Evolutionary conservation across 441 rosid species (phyloP).

Genomic region (Theobroma grandiflorum): DNA sequence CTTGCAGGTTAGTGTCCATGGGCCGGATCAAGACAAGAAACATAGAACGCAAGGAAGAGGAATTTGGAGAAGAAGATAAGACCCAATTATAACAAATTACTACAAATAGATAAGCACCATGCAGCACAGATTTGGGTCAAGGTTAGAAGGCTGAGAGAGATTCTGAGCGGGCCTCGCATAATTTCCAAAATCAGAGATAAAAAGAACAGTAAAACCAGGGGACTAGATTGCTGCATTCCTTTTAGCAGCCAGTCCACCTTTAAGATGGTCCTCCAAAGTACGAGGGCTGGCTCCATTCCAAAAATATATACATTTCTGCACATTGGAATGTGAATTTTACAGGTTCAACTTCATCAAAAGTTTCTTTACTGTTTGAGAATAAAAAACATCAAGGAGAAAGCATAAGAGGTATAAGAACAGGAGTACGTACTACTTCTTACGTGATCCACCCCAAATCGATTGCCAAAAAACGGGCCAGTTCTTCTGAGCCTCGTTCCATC

Average conservation of each 20-base stretch:
- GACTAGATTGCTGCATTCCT: not conserved
- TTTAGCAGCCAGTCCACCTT: not conserved
- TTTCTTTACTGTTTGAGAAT: not conserved
- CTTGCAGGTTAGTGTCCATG: not conserved
- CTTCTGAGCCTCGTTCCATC: conserved; percentile 93
- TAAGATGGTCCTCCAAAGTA: not conserved
- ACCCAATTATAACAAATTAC: not conserved
- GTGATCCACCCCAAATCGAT: conserved; percentile 75
- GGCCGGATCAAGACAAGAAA: not conserved
- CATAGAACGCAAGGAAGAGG: not conserved
- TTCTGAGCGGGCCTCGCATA: not conserved
- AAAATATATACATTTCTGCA: not conserved
- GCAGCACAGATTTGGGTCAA: not conserved
- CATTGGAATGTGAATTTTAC: not conserved
- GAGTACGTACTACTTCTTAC: conserved; percentile 44
- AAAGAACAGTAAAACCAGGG: not conserved
- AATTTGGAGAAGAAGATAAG: not conserved
- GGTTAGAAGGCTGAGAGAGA: not conserved
- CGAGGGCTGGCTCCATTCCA: not conserved
- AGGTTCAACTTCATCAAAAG: not conserved
- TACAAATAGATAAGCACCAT: not conserved
- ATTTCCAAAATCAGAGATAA: not conserved
- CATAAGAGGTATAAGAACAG: not conserved
- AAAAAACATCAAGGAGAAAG: not conserved
- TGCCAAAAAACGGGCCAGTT: conserved; percentile 97